These are phyloP conservation scores for Phytophthora podocarpi DNA, from an alignment of 352 stramenopile species.

Conservation along the genomic window DNA sequence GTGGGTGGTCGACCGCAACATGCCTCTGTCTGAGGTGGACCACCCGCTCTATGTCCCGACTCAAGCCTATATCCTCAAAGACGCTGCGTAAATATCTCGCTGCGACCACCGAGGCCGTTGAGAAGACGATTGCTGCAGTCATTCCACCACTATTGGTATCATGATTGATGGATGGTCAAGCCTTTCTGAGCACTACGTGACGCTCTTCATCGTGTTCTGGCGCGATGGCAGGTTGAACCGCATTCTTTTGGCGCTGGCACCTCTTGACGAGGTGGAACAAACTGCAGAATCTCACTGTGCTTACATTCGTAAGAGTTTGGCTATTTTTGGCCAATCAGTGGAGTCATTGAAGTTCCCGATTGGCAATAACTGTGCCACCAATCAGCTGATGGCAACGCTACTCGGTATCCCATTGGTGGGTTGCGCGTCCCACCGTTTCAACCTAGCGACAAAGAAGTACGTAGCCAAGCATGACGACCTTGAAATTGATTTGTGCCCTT, in stretches of 20 bases:
- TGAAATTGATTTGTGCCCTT: too few relatives aligned
- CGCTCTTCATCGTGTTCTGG: not conserved
- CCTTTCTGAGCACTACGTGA: not conserved
- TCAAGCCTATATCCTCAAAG: conserved; percentile 9
- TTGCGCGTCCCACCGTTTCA: conserved; percentile 9
- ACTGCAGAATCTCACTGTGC: too few relatives aligned
- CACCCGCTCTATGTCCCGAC: not conserved
- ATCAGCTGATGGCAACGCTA: not conserved
- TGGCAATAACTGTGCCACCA: conserved; percentile 4
- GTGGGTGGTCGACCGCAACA: conserved; percentile 11
- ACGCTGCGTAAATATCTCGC: not conserved
- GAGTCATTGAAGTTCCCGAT: not conserved
- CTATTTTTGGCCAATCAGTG: not conserved
- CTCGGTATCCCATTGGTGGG: not conserved
- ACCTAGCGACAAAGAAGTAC: not conserved
- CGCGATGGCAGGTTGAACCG: not conserved
- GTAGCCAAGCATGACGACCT: not conserved
- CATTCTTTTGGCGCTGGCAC: not conserved
- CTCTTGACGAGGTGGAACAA: too few relatives aligned
- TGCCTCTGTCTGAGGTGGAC: conserved; percentile 9
- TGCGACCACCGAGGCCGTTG: not conserved
- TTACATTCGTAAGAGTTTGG: not conserved
- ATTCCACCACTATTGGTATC: too few relatives aligned
- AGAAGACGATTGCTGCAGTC: too few relatives aligned
- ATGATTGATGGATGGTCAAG: not conserved